phyloP scores from a whole-genome alignment of 2,329 filamentous ascomycete species.

The Pestalotiopsis sp. region DNA sequence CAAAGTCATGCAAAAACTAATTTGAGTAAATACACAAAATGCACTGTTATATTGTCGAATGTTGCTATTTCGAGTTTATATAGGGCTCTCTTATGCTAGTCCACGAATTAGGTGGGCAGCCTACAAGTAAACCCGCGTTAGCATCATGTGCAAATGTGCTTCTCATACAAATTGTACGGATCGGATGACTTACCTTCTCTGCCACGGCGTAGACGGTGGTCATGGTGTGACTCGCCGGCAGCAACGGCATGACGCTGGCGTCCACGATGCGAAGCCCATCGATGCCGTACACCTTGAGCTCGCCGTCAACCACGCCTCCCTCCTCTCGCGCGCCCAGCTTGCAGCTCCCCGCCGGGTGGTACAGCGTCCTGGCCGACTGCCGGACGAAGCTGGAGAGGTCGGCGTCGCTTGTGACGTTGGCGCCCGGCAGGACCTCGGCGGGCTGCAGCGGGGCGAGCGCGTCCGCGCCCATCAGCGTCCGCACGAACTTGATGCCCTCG shows the following conservation, averaged over 20 bases:
- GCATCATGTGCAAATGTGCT: not conserved
- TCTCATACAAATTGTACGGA: not conserved
- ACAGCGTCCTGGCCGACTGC: not conserved
- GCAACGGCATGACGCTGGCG: constrained; percentile 3
- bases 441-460: constrained; percentile 33
- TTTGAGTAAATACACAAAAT: not conserved
- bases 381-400: constrained; percentile 21
- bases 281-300: constrained; percentile 4
- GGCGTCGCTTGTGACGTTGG: constrained; percentile 25
- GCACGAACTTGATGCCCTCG: constrained; percentile 41
- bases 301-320: constrained; percentile 4
- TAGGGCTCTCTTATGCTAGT: not conserved
- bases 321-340: constrained; percentile 2
- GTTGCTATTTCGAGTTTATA: not conserved
- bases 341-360: constrained; percentile 6
- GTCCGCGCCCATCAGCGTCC: constrained; percentile 30
- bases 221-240: not conserved
- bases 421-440: constrained; percentile 36
- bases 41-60: not conserved
- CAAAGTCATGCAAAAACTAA: not conserved
- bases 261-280: not conserved
- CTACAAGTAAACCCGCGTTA: not conserved
- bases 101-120: constrained; percentile 2
- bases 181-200: constrained; percentile 5
- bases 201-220: constrained; percentile 10